These are phyloP conservation scores for Sarcocystis neurona DNA, from an alignment of 169 alveolate species.

Conservation along the genomic window DNA sequence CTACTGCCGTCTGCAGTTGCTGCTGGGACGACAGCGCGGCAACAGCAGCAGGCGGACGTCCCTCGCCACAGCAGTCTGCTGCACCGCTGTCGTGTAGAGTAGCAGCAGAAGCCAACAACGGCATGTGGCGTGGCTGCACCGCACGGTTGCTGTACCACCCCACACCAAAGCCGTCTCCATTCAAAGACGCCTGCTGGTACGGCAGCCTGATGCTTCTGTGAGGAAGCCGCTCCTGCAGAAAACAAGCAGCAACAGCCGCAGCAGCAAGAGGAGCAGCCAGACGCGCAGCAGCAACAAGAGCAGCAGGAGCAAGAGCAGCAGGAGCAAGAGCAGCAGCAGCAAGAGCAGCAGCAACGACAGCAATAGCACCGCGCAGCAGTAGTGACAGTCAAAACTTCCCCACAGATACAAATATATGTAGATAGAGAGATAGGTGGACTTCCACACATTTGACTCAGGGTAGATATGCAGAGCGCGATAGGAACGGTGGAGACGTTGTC, in stretches of 20 bases:
- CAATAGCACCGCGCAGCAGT: too few species aligned
- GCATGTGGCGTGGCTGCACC: neutral
- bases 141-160: constrained; percentile 58
- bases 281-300: too few species aligned
- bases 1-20: neutral
- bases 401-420: too few species aligned
- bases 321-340: too few species aligned
- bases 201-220: constrained; percentile 37
- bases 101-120: neutral
- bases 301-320: too few species aligned
- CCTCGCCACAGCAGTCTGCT: neutral
- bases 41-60: constrained; percentile 27
- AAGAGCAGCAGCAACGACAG: too few species aligned
- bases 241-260: neutral
- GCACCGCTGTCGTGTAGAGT: neutral
- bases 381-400: too few species aligned
- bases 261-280: too few species aligned
- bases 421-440: too few species aligned
- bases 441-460: too few species aligned
- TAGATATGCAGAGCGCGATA: too few species aligned
- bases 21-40: neutral
- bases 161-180: constrained; percentile 67
- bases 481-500: too few species aligned
- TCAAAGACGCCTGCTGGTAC: constrained; percentile 58
- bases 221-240: constrained; percentile 55